Evolutionary conservation across 2,329 filamentous ascomycete genomes (phyloP).

Genomic region (Colletotrichum tropicicola): DNA sequence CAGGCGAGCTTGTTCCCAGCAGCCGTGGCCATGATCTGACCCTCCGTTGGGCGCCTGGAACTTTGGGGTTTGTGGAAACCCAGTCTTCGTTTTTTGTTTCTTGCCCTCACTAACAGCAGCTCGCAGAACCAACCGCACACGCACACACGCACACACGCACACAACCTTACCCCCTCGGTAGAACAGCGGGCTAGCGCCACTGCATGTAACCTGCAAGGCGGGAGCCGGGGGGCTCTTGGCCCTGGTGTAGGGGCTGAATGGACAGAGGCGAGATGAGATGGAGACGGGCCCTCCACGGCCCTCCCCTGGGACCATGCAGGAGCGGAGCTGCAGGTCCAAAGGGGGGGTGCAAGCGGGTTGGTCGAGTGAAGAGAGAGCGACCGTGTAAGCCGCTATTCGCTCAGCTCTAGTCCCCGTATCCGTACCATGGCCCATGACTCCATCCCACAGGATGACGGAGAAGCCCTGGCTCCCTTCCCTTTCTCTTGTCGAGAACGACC

Average conservation of each 20-base stretch:
- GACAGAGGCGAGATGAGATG: constrained; percentile 25
- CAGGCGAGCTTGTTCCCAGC: not conserved
- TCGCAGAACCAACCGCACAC: too few relatives aligned
- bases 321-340: constrained; percentile 27
- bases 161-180: constrained; percentile 14
- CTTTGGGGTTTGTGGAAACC: not conserved
- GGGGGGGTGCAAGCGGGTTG: constrained; percentile 19
- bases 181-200: constrained; percentile 21
- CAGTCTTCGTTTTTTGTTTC: not conserved
- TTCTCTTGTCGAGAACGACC: constrained; percentile 11
- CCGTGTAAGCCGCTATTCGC: not conserved
- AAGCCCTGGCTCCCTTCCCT: not conserved
- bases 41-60: not conserved
- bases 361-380: not conserved
- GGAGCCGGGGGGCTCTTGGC: constrained; percentile 21
- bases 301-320: constrained; percentile 18
- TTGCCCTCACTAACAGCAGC: too few relatives aligned
- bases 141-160: too few relatives aligned
- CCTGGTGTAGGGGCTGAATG: not conserved
- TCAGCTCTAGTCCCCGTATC: constrained; percentile 2
- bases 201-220: constrained; percentile 26
- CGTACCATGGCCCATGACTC: constrained; percentile 3
- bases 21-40: not conserved
- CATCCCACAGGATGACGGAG: constrained; percentile 13
- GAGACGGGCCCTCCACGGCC: not conserved